A percentile compares a stretch with the other conserved stretches of the same genome.
phyloP scores from a whole-genome alignment of 306 rosid species.

The Canavalia gladiata region DNA sequence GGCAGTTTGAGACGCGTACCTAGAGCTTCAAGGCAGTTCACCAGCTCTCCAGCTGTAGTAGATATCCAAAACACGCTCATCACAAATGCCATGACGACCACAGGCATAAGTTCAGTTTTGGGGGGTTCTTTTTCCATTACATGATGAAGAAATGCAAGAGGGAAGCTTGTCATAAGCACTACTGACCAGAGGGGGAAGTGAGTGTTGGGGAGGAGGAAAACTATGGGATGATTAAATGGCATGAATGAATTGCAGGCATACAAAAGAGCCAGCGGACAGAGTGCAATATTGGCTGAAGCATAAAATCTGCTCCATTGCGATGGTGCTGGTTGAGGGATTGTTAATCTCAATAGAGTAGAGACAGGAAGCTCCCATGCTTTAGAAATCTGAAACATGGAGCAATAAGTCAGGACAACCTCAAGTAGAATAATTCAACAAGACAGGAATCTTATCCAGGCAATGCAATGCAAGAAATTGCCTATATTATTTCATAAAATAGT shows the following conservation, averaged over 20 bases:
- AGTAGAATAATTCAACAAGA: conserved; percentile 31
- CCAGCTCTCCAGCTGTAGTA: conserved; percentile 84
- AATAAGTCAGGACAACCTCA: conserved; percentile 44
- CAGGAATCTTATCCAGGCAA: conserved; percentile 2
- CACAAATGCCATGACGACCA: conserved; percentile 78
- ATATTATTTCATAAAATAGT: neutral
- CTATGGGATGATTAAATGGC: conserved; percentile 73
- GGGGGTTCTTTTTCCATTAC: conserved; percentile 84
- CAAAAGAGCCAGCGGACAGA: conserved; percentile 81
- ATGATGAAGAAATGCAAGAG: conserved; percentile 84
- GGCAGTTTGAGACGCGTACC: conserved; percentile 80
- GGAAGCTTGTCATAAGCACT: conserved; percentile 71
- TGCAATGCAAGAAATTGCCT: conserved; percentile 1
- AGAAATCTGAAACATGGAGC: conserved; percentile 64
- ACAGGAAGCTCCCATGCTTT: conserved; percentile 78
- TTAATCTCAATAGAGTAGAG: conserved; percentile 73
- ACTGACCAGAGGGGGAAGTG: conserved; percentile 89
- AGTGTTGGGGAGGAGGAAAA: conserved; percentile 82
- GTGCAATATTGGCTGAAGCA: conserved; percentile 82
- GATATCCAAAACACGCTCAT: conserved; percentile 99
- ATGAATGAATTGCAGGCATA: conserved; percentile 83
- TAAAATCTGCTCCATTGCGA: conserved; percentile 87
- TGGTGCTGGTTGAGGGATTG: conserved; percentile 83
- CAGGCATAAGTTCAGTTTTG: conserved; percentile 78
- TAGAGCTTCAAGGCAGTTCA: conserved; percentile 86